Evolutionary conservation across 1,284 basidiomycete species (phyloP), one percentile per base, ranked within the genome.

Genomic region (Prillingera fragicola): DNA sequence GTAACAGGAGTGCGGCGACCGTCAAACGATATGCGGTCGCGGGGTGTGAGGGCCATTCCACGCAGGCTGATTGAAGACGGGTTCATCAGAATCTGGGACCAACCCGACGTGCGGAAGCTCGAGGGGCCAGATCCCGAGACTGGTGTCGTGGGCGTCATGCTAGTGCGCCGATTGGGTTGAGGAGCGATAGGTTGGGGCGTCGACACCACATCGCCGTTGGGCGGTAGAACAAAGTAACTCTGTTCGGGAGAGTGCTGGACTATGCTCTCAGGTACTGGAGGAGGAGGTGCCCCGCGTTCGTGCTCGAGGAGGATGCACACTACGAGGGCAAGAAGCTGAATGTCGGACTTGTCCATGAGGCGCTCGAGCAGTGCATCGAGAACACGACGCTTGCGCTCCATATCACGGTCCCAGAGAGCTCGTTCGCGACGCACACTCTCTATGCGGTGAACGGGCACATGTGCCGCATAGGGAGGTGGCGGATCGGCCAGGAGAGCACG

Each of bases 261-360:
- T 1, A 57, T 19, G 4, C 41, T 33, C 27, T 62, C 45, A 7
- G 37, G 26, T 1, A 57, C 48, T 13, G 45, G 41, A 3, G 60
- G 56, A 1, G 54, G 40, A 0, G 48, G 44, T 2, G 55, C 48
- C 1, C 45, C 34, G 14, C 41, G 46, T 15, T 54, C 46, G 34
- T 66, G 52, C n/a, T 62, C 56, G 3, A 87, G 72, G 4, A 90
- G 70, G 15, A 88, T 65, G 35, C 81, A 76, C 0, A 85, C 77
- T 1, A 90, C 60, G 74, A 91, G 82, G 0, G 84, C 85, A 4
- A 92, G 75, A 74, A 88, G 83, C 59, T 91, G 87, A 1, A 89
- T 67, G 59, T 92, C 87, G 54, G 80, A 84, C 23, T 74, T 73
- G 19, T 73, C 74, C 6, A 79, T 76, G 25, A 87, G 75, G 49